Conservation (phyloP, 495 filamentous ascomycete genomes). For the Talaromyces thailandensis region DNA sequence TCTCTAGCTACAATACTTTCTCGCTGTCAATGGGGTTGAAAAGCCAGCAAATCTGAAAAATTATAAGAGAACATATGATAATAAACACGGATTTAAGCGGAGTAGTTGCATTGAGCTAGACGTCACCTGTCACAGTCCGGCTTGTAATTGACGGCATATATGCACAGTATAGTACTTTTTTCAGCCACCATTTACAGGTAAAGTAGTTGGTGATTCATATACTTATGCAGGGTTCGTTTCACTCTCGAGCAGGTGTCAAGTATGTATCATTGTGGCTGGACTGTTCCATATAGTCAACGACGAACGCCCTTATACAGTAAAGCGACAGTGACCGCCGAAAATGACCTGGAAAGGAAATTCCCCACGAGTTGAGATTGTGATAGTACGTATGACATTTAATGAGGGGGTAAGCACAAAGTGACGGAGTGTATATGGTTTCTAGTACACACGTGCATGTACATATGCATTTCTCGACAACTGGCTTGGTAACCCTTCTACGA, state of each 20-base stretch:
- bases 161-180: not conserved
- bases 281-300: not conserved
- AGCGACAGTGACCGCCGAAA: not conserved
- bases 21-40: no score
- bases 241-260: not conserved
- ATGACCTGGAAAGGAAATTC: not conserved
- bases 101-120: not conserved
- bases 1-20: not conserved
- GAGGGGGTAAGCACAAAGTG: no score
- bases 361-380: not conserved
- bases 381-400: no score
- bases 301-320: not conserved
- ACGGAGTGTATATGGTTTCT: no score
- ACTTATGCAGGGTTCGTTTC: not conserved
- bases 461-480: no score
- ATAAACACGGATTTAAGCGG: not conserved
- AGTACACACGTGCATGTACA: no score
- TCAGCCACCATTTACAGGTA: not conserved
- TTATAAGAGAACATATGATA: no score
- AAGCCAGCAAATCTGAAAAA: no score
- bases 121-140: not conserved
- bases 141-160: not conserved
- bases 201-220: not conserved
- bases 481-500: no score
- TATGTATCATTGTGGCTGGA: not conserved